A percentile compares a stretch with the other conserved stretches of the same genome.
Conservation (phyloP, 208 protist species). For the Crithidia expoeki region DNA sequence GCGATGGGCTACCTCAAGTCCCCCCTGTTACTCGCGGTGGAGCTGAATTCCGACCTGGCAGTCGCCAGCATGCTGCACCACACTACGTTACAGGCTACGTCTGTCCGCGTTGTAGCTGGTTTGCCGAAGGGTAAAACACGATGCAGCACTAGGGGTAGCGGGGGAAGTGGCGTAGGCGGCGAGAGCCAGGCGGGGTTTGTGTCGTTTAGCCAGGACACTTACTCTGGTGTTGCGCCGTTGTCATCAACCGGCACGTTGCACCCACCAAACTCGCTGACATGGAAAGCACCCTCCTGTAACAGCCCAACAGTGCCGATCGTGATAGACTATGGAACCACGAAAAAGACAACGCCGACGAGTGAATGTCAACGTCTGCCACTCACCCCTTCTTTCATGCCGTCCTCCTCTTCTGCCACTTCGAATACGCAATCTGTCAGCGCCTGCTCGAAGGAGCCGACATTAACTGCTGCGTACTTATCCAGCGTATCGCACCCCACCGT, state of each 20-base stretch:
- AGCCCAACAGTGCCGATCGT: not conserved
- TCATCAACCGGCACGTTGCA: not conserved
- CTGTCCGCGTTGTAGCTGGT: slow-evolving; percentile 6
- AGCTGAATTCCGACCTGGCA: slow-evolving; percentile 33
- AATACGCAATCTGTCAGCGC: slow-evolving; percentile 1
- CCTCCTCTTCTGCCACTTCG: not conserved
- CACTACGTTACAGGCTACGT: slow-evolving; percentile 24
- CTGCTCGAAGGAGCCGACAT: slow-evolving; percentile 1
- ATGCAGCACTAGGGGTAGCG: not conserved
- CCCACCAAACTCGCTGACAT: not conserved
- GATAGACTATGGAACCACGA: not conserved
- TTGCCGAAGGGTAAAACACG: not conserved
- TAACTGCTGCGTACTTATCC: slow-evolving; percentile 4
- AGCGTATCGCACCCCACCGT: not conserved
- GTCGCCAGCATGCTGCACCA: slow-evolving; percentile 45
- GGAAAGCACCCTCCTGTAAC: not conserved
- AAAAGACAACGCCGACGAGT: not conserved
- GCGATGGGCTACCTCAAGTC: slow-evolving; percentile 33
- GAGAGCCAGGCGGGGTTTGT: not conserved
- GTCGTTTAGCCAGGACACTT: not conserved
- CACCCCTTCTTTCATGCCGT: not conserved
- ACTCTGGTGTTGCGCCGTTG: not conserved
- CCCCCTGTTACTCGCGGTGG: slow-evolving; percentile 41
- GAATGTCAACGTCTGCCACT: slow-evolving; percentile 4
- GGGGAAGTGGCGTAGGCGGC: not conserved